A percentile compares a stretch with the other conserved stretches of the same genome.
These are phyloP conservation scores for Musa itinerans DNA, from an alignment of 176 grass and related monocot genomes.

Conservation along the genomic window DNA sequence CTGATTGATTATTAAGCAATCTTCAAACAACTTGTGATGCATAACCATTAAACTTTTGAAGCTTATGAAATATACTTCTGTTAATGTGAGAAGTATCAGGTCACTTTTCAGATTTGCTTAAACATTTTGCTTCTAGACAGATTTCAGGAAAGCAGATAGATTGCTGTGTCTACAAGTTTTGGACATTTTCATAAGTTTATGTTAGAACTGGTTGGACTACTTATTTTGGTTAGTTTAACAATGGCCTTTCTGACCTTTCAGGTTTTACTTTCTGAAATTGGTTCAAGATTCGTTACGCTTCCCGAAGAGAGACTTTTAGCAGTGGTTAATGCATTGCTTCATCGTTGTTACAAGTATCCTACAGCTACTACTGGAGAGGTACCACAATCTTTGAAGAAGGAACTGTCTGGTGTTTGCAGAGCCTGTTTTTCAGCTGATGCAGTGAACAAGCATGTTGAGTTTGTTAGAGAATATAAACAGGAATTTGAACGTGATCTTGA, in stretches of 20 bases:
- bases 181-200: too few relatives aligned
- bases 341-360: conserved; percentile 98
- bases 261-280: conserved; percentile 97
- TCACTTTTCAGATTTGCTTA: background rate
- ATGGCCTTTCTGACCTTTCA: conserved; percentile 32
- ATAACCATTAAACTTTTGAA: background rate
- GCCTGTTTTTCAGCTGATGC: conserved; percentile 98
- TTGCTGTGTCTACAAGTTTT: too few relatives aligned
- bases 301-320: conserved; percentile 95
- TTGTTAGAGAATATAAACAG: conserved; percentile 97
- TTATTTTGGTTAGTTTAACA: background rate
- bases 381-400: conserved; percentile 88
- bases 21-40: background rate
- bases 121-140: too few relatives aligned
- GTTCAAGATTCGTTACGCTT: conserved; percentile 97
- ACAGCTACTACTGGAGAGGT: conserved; percentile 97
- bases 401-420: conserved; percentile 92
- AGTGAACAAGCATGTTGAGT: conserved; percentile 99
- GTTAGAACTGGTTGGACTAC: background rate
- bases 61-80: background rate
- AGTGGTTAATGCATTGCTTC: conserved; percentile 92
- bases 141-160: too few relatives aligned
- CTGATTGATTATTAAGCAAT: too few relatives aligned
- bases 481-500: conserved; percentile 97
- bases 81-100: background rate